Evolutionary conservation across 2,329 filamentous ascomycete species (phyloP).

Genomic region (Epichloe festucae): DNA sequence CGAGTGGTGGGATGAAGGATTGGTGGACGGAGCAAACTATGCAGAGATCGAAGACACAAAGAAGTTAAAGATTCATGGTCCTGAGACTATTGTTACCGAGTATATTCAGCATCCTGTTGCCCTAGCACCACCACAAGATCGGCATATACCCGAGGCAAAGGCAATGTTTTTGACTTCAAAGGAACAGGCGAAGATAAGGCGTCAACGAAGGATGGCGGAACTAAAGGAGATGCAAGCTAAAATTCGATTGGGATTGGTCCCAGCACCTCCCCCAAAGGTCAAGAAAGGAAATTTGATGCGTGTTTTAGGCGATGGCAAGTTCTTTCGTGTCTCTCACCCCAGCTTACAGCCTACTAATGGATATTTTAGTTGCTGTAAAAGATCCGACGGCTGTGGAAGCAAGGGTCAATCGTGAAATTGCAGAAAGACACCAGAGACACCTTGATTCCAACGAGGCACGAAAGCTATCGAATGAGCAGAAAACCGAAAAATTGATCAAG

Average conservation of each 20-base stretch:
- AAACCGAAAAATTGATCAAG: slow-evolving; percentile 64
- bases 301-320: slow-evolving; percentile 69
- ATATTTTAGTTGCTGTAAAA: slow-evolving; percentile 50
- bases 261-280: slow-evolving; percentile 90
- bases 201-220: slow-evolving; percentile 82
- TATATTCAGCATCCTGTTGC: slow-evolving; percentile 90
- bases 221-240: slow-evolving; percentile 95
- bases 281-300: slow-evolving; percentile 98
- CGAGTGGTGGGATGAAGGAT: slow-evolving; percentile 95
- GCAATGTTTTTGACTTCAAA: slow-evolving; percentile 84
- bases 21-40: slow-evolving; percentile 66
- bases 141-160: slow-evolving; percentile 64
- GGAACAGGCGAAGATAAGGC: slow-evolving; percentile 81
- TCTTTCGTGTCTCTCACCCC: not conserved
- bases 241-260: slow-evolving; percentile 78
- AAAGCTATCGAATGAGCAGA: slow-evolving; percentile 78
- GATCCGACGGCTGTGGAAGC: slow-evolving; percentile 96
- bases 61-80: slow-evolving; percentile 58
- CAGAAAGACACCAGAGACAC: slow-evolving; percentile 70
- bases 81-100: slow-evolving; percentile 79
- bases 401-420: slow-evolving; percentile 84
- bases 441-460: slow-evolving; percentile 68
- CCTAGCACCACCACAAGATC: slow-evolving; percentile 83
- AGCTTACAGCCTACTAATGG: not conserved
- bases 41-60: slow-evolving; percentile 50